Conservation (phyloP, 495 filamentous ascomycete species). For the Penicillium lagena region DNA sequence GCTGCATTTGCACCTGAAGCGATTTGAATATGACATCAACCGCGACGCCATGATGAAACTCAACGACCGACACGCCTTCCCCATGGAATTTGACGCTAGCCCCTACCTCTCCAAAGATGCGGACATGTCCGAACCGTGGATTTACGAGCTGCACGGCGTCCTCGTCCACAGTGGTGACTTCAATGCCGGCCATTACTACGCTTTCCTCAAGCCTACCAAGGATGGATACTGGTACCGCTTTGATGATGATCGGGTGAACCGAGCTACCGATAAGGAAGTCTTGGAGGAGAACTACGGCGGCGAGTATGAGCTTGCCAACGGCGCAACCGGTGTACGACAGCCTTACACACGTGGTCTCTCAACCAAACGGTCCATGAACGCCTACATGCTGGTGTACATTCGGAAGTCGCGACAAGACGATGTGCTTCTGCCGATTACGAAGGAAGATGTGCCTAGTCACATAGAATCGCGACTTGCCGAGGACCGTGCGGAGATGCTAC, state of each 20-base stretch:
- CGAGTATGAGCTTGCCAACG: conserved; percentile 64
- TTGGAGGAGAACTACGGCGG: conserved; percentile 96
- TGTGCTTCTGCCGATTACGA: conserved; percentile 66
- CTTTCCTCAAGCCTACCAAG: conserved; percentile 88
- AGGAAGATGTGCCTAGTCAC: conserved; percentile 75
- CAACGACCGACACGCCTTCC: conserved; percentile 96
- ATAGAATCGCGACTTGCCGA: conserved; percentile 76
- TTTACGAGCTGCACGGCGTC: conserved; percentile 90
- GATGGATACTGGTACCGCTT: conserved; percentile 95
- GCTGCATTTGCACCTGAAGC: conserved; percentile 90
- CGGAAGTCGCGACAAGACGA: conserved; percentile 76
- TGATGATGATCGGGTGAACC: conserved; percentile 93
- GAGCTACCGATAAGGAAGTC: conserved; percentile 84
- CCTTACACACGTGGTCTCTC: conserved; percentile 61
- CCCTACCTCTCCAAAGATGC: conserved; percentile 84
- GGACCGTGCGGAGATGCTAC: conserved; percentile 69
- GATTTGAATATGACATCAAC: conserved; percentile 96
- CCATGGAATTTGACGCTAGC: conserved; percentile 82
- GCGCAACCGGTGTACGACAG: conserved; percentile 51
- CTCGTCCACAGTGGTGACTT: conserved; percentile 94
- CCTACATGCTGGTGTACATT: conserved; percentile 99
- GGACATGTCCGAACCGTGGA: conserved; percentile 81
- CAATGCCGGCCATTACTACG: conserved; percentile 99
- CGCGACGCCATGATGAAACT: conserved; percentile 98
- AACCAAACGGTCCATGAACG: conserved; percentile 68